Conservation (phyloP, 2,329 filamentous ascomycete species). For the Hymenoscyphus scutula region DNA sequence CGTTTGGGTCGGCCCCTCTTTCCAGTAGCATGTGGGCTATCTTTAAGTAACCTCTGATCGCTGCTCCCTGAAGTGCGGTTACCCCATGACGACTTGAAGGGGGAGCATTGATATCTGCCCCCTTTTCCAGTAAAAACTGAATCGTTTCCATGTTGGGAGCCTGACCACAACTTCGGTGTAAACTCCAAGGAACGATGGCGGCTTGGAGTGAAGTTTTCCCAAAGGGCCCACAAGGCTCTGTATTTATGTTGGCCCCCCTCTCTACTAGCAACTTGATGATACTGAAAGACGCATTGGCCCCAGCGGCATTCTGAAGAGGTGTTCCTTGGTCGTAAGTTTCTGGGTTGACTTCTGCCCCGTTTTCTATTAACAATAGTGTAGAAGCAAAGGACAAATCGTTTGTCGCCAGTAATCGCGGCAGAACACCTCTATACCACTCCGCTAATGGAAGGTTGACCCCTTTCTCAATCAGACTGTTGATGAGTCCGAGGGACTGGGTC, state of each 20-base stretch:
- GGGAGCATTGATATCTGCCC: slow-evolving; percentile 5
- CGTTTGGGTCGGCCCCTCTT: slow-evolving; percentile 13
- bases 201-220: background rate
- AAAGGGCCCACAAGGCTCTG: background rate
- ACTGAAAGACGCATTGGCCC: background rate
- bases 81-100: background rate
- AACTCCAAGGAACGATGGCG: background rate
- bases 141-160: background rate
- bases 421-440: background rate
- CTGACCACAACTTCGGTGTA: accelerated
- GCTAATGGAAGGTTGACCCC: background rate
- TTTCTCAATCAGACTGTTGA: background rate
- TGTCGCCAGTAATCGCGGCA: background rate
- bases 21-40: slow-evolving; percentile 12
- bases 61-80: slow-evolving; percentile 17
- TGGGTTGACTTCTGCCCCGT: background rate
- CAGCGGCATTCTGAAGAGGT: background rate
- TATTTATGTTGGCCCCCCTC: background rate
- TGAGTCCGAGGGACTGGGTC: background rate
- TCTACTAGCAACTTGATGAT: background rate
- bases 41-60: slow-evolving; percentile 11
- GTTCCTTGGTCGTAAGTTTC: background rate
- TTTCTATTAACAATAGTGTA: background rate
- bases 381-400: background rate
- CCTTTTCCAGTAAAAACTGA: slow-evolving; percentile 4